Evolutionary conservation across 495 filamentous ascomycete genomes (phyloP).

Genomic region (Darksidea phi): DNA sequence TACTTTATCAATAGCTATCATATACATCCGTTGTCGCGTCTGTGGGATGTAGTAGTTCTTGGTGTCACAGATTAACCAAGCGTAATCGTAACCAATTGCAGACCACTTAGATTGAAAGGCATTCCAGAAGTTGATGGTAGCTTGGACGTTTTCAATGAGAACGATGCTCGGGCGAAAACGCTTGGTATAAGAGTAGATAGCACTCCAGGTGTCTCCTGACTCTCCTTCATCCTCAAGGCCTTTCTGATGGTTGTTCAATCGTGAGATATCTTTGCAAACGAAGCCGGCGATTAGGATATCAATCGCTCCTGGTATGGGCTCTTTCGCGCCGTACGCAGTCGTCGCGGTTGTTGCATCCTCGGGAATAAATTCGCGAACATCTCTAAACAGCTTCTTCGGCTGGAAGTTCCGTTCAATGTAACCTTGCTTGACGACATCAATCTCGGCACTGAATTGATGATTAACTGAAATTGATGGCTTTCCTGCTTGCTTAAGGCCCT

Average conservation of each 20-base stretch:
- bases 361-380: slow-evolving; percentile 62
- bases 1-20: slow-evolving; percentile 59
- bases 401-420: slow-evolving; percentile 77
- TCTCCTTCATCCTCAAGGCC: slow-evolving; percentile 59
- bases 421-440: slow-evolving; percentile 73
- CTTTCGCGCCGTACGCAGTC: slow-evolving; percentile 67
- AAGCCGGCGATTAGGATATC: slow-evolving; percentile 76
- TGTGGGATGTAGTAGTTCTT: slow-evolving; percentile 81
- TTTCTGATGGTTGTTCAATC: slow-evolving; percentile 52
- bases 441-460: slow-evolving; percentile 78
- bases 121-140: slow-evolving; percentile 57
- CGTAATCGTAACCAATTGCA: slow-evolving; percentile 55
- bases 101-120: slow-evolving; percentile 47
- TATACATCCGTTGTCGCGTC: slow-evolving; percentile 70
- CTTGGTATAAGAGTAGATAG: slow-evolving; percentile 58
- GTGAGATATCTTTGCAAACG: slow-evolving; percentile 74
- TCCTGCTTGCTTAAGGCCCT: slow-evolving; percentile 20
- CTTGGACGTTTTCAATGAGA: slow-evolving; percentile 71
- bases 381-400: slow-evolving; percentile 62
- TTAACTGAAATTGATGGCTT: slow-evolving; percentile 48
- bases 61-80: slow-evolving; percentile 56
- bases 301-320: slow-evolving; percentile 56
- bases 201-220: slow-evolving; percentile 68
- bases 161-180: slow-evolving; percentile 60
- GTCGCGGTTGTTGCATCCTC: slow-evolving; percentile 38